Conservation (phyloP, 2,329 filamentous ascomycete species). For the Colletotrichum simmondsii region DNA sequence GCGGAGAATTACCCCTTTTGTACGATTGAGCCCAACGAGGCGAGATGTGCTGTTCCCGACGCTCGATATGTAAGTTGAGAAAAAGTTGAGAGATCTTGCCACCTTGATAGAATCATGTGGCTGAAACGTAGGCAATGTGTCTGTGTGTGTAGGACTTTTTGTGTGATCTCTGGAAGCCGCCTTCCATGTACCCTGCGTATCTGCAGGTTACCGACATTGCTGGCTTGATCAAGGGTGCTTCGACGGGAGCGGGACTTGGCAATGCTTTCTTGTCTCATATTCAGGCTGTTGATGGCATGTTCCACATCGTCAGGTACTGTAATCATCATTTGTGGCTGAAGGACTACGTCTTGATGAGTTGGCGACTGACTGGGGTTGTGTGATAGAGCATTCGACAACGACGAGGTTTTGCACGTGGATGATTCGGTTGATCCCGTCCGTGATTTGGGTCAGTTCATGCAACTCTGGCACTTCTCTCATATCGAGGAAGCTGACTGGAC, state of each 20-base stretch:
- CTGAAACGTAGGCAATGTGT: slow-evolving; percentile 22
- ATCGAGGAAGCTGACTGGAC: not conserved
- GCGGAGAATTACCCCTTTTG: slow-evolving; percentile 59
- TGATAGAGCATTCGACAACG: not conserved
- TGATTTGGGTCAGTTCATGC: not conserved
- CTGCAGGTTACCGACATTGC: slow-evolving; percentile 59
- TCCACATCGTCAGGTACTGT: slow-evolving; percentile 53
- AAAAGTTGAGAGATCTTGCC: too few relatives aligned
- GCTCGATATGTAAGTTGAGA: slow-evolving; percentile 52
- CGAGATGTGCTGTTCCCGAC: slow-evolving; percentile 56
- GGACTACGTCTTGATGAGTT: accelerated
- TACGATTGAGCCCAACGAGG: slow-evolving; percentile 59
- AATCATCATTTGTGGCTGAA: slow-evolving; percentile 21
- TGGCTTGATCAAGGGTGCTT: slow-evolving; percentile 56
- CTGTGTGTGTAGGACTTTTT: slow-evolving; percentile 50
- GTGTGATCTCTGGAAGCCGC: slow-evolving; percentile 57
- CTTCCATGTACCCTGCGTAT: slow-evolving; percentile 56
- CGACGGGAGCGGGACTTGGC: slow-evolving; percentile 54
- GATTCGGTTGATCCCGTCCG: not conserved
- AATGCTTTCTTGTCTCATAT: slow-evolving; percentile 58
- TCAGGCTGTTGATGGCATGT: slow-evolving; percentile 58
- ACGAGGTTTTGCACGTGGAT: not conserved
- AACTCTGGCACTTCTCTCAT: not conserved
- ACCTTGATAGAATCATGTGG: not conserved
- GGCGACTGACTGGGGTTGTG: not conserved